Conservation (phyloP, 257 asterid genomes). For the Leptodermis oblonga region DNA sequence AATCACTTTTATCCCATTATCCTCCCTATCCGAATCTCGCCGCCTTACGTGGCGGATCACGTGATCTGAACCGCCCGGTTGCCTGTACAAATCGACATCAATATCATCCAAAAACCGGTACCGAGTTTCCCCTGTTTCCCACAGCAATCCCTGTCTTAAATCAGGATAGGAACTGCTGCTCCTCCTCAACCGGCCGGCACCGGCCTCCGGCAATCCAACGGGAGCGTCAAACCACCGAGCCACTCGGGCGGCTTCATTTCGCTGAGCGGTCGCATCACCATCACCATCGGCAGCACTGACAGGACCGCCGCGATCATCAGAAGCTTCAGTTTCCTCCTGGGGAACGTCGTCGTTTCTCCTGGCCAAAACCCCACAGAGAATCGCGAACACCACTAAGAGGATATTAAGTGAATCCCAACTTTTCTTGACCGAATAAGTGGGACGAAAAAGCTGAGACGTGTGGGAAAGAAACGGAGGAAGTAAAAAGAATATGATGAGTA, state of each 20-base stretch:
- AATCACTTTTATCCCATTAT: constrained; percentile 38
- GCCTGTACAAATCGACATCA: constrained; percentile 48
- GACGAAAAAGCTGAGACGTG: constrained; percentile 48
- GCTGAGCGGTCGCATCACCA: constrained; percentile 8
- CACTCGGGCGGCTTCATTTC: constrained; percentile 5
- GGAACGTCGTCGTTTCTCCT: constrained; percentile 53
- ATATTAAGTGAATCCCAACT: constrained; percentile 72
- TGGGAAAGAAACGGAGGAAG: constrained; percentile 59
- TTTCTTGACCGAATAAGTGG: constrained; percentile 54
- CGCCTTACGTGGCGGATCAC: constrained; percentile 21
- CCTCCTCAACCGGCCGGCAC: constrained; percentile 49
- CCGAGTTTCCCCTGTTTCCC: constrained; percentile 46
- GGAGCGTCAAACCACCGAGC: constrained; percentile 36
- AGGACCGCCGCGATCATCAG: not conserved
- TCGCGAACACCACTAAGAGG: constrained; percentile 57
- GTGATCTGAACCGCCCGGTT: constrained; percentile 13
- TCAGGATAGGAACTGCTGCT: constrained; percentile 85
- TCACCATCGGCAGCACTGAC: constrained; percentile 1
- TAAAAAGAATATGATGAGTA: constrained; percentile 42
- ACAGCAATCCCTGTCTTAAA: constrained; percentile 47
- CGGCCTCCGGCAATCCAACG: constrained; percentile 26
- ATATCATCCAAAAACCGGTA: constrained; percentile 55
- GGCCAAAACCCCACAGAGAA: constrained; percentile 77
- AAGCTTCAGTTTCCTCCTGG: constrained; percentile 6
- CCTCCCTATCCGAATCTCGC: constrained; percentile 23